These are phyloP conservation scores for Exsudoporus frostii DNA, from an alignment of 768 basidiomycete genomes.

Conservation along the genomic window DNA sequence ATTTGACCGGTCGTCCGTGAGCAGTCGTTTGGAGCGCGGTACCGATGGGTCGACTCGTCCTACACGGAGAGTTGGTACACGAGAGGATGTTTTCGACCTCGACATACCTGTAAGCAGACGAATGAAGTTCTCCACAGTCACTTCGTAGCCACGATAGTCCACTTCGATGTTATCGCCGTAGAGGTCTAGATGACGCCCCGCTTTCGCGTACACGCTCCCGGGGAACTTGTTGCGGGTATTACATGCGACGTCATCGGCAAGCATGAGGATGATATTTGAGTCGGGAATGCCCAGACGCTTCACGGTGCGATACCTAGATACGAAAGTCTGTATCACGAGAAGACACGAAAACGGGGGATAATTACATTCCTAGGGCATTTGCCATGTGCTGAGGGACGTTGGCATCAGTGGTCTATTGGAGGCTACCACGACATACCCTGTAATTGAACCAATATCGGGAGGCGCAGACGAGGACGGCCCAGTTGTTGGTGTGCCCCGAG, in stretches of 20 bases:
- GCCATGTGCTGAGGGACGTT: conserved; percentile 82
- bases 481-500: conserved; percentile 86
- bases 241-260: conserved; percentile 95
- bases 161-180: conserved; percentile 98
- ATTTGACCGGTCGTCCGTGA: conserved; percentile 88
- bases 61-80: conserved; percentile 28
- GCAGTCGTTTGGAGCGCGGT: conserved; percentile 87
- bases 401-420: not conserved
- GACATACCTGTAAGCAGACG: conserved; percentile 82
- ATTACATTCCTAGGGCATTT: conserved; percentile 93
- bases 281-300: conserved; percentile 98
- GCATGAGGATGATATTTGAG: conserved; percentile 98
- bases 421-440: conserved; percentile 52
- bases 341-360: not conserved
- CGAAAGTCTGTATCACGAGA: conserved; percentile 1
- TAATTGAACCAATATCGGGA: conserved; percentile 99
- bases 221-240: conserved; percentile 91
- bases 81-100: not conserved
- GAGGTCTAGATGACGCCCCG: conserved; percentile 76
- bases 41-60: conserved; percentile 82
- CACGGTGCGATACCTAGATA: conserved; percentile 88
- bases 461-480: conserved; percentile 95
- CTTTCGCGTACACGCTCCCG: conserved; percentile 89
- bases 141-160: conserved; percentile 97
- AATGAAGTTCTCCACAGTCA: conserved; percentile 95